Evolutionary conservation across 164 flowering plant species (phyloP).

Genomic region (Vitis cinerea): DNA sequence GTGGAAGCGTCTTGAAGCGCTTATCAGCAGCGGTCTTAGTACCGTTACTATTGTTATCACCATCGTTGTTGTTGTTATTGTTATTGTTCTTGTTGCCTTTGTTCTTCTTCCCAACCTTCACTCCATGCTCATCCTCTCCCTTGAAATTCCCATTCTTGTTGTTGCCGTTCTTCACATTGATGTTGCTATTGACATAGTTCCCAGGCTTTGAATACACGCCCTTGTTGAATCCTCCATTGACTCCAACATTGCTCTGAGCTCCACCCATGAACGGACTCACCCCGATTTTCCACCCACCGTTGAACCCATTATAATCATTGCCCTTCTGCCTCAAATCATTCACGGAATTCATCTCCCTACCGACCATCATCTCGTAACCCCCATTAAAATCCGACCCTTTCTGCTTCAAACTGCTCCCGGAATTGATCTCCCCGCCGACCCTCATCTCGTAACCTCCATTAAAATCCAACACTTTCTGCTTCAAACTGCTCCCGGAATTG

Average conservation of each 20-base stretch:
- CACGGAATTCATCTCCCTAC: conserved; percentile 1
- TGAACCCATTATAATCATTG: conserved; percentile 31
- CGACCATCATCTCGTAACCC: too few relatives aligned
- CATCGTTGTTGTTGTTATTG: conserved; percentile 22
- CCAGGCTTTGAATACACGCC: conserved; percentile 49
- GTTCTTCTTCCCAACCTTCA: conserved; percentile 52
- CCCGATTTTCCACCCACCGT: conserved; percentile 47
- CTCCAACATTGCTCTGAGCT: conserved; percentile 17
- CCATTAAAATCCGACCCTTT: not conserved
- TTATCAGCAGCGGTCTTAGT: conserved; percentile 51
- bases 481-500: conserved; percentile 8
- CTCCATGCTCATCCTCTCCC: conserved; percentile 32
- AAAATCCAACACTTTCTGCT: conserved; percentile 1
- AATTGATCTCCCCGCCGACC: conserved; percentile 43
- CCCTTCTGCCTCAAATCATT: conserved; percentile 6
- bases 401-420: not conserved
- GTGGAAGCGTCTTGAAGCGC: conserved; percentile 93
- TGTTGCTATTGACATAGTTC: conserved; percentile 16
- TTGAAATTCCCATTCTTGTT: conserved; percentile 22
- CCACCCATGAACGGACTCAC: conserved; percentile 15
- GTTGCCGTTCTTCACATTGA: conserved; percentile 20
- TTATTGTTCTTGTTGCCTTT: conserved; percentile 22
- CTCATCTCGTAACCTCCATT: conserved; percentile 34
- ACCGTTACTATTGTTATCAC: conserved; percentile 19
- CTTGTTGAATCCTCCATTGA: conserved; percentile 71